Percentiles rank a stretch among this genome's conserved stretches.
phyloP scores from a whole-genome alignment of 1,284 basidiomycete species.

The Sporisorium graminicola region DNA sequence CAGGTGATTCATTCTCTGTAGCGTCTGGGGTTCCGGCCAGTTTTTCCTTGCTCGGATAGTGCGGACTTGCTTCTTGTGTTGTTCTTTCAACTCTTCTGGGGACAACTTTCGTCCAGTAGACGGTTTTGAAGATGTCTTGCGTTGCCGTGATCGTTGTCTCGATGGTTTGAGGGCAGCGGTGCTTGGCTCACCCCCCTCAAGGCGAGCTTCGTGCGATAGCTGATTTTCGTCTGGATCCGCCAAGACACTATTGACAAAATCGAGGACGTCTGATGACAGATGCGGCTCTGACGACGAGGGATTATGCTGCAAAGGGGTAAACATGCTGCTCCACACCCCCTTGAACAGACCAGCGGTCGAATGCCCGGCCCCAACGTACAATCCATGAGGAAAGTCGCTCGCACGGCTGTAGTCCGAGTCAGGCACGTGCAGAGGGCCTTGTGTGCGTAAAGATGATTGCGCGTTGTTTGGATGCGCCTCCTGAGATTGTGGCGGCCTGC shows the following conservation, averaged over 20 bases:
- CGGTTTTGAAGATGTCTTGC: too few relatives aligned
- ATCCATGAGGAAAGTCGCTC: background rate
- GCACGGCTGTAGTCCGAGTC: too few relatives aligned
- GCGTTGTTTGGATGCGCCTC: background rate
- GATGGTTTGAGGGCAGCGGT: too few relatives aligned
- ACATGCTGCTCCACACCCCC: background rate
- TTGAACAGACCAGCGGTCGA: background rate
- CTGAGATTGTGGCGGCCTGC: background rate
- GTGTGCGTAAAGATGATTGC: too few relatives aligned
- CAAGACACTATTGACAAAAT: background rate
- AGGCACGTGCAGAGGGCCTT: too few relatives aligned
- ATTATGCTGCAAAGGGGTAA: background rate
- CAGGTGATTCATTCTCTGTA: background rate
- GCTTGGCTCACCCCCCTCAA: background rate
- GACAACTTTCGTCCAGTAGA: too few relatives aligned
- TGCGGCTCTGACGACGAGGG: background rate
- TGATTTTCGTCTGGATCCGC: background rate
- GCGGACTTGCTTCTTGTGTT: too few relatives aligned
- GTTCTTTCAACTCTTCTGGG: too few relatives aligned
- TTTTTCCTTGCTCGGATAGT: too few relatives aligned
- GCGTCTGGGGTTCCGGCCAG: background rate
- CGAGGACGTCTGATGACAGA: background rate
- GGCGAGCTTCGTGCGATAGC: background rate
- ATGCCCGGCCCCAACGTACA: background rate
- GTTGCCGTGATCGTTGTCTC: too few relatives aligned